These are phyloP conservation scores for Helotiales sp. DNA, from an alignment of 2,329 filamentous ascomycete genomes.

Conservation along the genomic window DNA sequence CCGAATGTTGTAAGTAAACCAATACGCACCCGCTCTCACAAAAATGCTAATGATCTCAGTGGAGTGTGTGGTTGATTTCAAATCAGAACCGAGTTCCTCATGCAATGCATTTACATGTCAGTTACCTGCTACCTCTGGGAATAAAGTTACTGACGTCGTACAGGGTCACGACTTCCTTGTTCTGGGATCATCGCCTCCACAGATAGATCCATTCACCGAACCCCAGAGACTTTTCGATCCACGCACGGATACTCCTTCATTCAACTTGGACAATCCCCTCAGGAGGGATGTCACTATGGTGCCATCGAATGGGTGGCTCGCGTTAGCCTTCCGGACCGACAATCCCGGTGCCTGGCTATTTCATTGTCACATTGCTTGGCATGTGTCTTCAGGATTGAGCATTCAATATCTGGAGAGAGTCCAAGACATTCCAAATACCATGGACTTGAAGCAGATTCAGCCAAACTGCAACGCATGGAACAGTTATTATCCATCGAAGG, in stretches of 20 bases:
- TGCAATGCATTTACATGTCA: constrained; percentile 40
- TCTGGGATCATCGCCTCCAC: constrained; percentile 32
- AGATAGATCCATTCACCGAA: constrained; percentile 2
- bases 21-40: no score
- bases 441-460: constrained; percentile 15
- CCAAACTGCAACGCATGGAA: constrained; percentile 16
- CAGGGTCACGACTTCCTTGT: constrained; percentile 46
- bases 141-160: not conserved
- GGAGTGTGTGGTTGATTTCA: constrained; percentile 19
- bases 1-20: constrained; percentile 10
- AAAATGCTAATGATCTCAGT: constrained; percentile 1
- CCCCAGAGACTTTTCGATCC: not conserved
- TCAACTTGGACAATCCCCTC: constrained; percentile 42
- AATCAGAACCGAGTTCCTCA: constrained; percentile 27
- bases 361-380: constrained; percentile 44
- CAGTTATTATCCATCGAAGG: not conserved
- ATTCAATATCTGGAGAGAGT: constrained; percentile 45
- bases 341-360: constrained; percentile 38
- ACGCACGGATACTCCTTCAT: not conserved
- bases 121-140: not conserved
- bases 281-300: constrained; percentile 52
- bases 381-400: constrained; percentile 51
- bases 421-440: constrained; percentile 3
- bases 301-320: constrained; percentile 17
- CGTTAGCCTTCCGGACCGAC: constrained; percentile 27